Evolutionary conservation across 2,329 filamentous ascomycete species (phyloP).

Genomic region (Botryotinia convoluta): DNA sequence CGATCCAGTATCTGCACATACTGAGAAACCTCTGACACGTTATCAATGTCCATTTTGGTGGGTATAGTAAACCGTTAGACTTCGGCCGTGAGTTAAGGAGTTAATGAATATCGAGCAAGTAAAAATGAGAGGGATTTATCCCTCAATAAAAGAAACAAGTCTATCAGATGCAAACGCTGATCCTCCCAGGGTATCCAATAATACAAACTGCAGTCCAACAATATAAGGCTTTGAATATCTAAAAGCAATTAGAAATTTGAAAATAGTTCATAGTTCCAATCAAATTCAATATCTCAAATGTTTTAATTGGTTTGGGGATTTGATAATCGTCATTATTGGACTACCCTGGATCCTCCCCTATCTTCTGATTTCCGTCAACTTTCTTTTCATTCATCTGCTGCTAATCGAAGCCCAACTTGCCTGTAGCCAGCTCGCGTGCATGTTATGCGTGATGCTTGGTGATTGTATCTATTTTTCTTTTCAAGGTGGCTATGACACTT

Average conservation of each 20-base stretch:
- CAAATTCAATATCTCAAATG: no score
- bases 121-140: neutral
- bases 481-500: neutral
- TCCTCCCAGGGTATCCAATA: no score
- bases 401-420: neutral
- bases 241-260: no score
- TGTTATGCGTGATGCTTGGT: neutral
- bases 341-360: neutral
- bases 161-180: neutral
- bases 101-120: neutral
- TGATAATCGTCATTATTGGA: no score
- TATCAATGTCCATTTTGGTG: slow-evolving; percentile 19
- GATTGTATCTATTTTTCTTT: neutral
- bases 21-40: slow-evolving; percentile 17
- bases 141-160: no score
- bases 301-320: no score
- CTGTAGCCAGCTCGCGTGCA: neutral
- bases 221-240: no score
- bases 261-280: no score
- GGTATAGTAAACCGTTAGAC: neutral
- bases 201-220: no score
- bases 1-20: neutral
- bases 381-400: neutral
- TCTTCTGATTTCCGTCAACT: neutral
- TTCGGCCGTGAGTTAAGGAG: neutral